Conservation (phyloP, 768 basidiomycete genomes). For the Hygrocybe coccinea region DNA sequence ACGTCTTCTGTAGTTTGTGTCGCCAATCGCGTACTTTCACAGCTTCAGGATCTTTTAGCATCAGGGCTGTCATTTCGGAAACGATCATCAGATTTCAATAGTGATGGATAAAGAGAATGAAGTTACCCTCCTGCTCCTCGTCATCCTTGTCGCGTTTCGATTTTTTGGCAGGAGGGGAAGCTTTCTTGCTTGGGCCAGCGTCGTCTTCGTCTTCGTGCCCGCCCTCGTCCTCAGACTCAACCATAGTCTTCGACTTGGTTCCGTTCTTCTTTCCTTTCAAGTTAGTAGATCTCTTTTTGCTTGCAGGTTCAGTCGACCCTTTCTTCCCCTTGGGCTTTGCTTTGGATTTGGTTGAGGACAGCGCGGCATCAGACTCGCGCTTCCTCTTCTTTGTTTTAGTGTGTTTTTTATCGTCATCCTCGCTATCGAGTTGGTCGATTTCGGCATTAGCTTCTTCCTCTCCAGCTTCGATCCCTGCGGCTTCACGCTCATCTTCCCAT, state of each 20-base stretch:
- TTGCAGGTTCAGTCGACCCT: constrained; percentile 34
- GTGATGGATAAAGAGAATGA: constrained; percentile 7
- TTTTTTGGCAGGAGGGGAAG: constrained; percentile 64
- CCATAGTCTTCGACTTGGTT: constrained; percentile 49
- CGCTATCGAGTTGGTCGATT: constrained; percentile 60
- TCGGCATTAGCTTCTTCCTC: constrained; percentile 53
- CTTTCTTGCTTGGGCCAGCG: constrained; percentile 50
- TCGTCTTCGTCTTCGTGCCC: constrained; percentile 44
- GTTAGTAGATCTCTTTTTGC: constrained; percentile 21
- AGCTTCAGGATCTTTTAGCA: constrained; percentile 64
- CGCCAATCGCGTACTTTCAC: constrained; percentile 82
- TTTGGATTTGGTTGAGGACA: constrained; percentile 24
- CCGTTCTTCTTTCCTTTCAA: constrained; percentile 49
- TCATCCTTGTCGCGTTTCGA: constrained; percentile 56
- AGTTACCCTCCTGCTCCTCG: constrained; percentile 56
- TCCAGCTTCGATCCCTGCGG: constrained; percentile 30
- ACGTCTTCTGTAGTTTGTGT: constrained; percentile 85
- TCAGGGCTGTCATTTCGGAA: constrained; percentile 31
- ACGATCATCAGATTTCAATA: neutral
- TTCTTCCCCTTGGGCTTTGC: constrained; percentile 44
- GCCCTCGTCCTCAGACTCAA: constrained; percentile 67
- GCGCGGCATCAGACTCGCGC: constrained; percentile 10
- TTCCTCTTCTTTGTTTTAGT: constrained; percentile 39
- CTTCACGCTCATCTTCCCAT: constrained; percentile 44
- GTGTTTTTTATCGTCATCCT: constrained; percentile 44